Base-by-base conservation (phyloP, 306 rosid genomes). In the Lathyrus oleraceus region DNA sequence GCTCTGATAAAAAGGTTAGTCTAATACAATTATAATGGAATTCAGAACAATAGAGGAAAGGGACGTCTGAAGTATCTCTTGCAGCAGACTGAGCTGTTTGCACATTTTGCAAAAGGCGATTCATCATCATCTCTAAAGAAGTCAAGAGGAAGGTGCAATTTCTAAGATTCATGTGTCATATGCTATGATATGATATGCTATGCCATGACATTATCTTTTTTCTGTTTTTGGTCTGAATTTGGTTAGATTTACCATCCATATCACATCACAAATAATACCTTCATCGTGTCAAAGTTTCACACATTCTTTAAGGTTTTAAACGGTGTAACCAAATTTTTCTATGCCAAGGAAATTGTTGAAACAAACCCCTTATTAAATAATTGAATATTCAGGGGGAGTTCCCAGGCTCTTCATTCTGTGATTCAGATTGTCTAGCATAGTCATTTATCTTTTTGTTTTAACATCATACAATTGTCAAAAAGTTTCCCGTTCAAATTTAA, bases 21-120 rank as follows among this genome's bases (percentile, higher is more conserved):
- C 56, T 51, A 51, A 51, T 51, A 9, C 9, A 14, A 5, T 45
- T 45, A 25, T 51, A 15, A 74, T 74, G 36, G 61, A 36, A 72
- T 73, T 57, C 86, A 95, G 99, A 91, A 91, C 69, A 89, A 89
- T 30, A 88, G 70, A 73, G 99, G 96, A 43, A 86, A 89, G 79
- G 99, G 99, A 53, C 91, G 99, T 13, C 77, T 95, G 85, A 91
- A 95, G 73, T 95, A 94, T 86, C 95, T 94, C 60, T 78, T 94
- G 45, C 95, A 91, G 76, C 99, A 94, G 76, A 94, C 99, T 16
- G 99, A 94, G 85, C 61, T 94, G 75, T 94, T 94, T 81, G 95
- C 99, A 8, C 99, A 94, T 81, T 94, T 94, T 85, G 97, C 99
- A 5, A 94, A 94, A 84, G 89, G 97, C 40, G 96, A 89, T 49